Evolutionary conservation across 805 yeast genomes (phyloP).

Genomic region (Kodamaea neixiangensis): DNA sequence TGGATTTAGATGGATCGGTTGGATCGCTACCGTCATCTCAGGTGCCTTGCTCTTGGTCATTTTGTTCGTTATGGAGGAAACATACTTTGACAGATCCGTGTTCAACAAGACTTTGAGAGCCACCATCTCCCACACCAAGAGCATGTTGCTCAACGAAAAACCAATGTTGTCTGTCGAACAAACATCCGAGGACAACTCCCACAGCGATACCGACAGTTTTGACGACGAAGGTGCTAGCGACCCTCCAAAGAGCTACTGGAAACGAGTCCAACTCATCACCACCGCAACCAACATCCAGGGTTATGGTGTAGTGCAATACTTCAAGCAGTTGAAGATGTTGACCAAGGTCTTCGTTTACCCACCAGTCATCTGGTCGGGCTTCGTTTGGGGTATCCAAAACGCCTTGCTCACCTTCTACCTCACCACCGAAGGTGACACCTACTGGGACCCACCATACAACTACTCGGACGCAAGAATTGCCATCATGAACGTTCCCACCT

Average conservation of each 20-base stretch:
- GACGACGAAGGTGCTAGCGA: slow-evolving; percentile 6
- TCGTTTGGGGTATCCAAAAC: slow-evolving; percentile 83
- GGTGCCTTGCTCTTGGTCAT: slow-evolving; percentile 51
- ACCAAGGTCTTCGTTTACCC: slow-evolving; percentile 63
- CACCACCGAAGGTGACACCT: slow-evolving; percentile 70
- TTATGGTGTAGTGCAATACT: slow-evolving; percentile 64
- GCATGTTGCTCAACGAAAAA: slow-evolving; percentile 3
- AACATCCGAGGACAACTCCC: not conserved
- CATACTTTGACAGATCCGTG: slow-evolving; percentile 55
- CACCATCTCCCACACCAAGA: slow-evolving; percentile 7
- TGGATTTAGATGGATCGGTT: slow-evolving; percentile 82
- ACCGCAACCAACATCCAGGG: slow-evolving; percentile 63
- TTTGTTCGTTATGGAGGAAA: slow-evolving; percentile 68
- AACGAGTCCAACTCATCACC: slow-evolving; percentile 51
- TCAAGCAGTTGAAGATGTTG: slow-evolving; percentile 49
- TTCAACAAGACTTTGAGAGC: slow-evolving; percentile 6
- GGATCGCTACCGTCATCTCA: slow-evolving; percentile 55
- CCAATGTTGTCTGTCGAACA: not conserved
- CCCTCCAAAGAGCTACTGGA: slow-evolving; percentile 42
- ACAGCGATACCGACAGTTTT: not conserved
- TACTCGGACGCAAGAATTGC: slow-evolving; percentile 69
- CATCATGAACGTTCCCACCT: slow-evolving; percentile 70
- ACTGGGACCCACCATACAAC: slow-evolving; percentile 66
- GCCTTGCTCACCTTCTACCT: slow-evolving; percentile 73
- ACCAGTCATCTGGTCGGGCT: slow-evolving; percentile 63